Percentiles rank a stretch among this genome's conserved stretches.
These are phyloP conservation scores for Fusarium solani-melongenae DNA, from an alignment of 2,329 filamentous ascomycete species.

Conservation along the genomic window DNA sequence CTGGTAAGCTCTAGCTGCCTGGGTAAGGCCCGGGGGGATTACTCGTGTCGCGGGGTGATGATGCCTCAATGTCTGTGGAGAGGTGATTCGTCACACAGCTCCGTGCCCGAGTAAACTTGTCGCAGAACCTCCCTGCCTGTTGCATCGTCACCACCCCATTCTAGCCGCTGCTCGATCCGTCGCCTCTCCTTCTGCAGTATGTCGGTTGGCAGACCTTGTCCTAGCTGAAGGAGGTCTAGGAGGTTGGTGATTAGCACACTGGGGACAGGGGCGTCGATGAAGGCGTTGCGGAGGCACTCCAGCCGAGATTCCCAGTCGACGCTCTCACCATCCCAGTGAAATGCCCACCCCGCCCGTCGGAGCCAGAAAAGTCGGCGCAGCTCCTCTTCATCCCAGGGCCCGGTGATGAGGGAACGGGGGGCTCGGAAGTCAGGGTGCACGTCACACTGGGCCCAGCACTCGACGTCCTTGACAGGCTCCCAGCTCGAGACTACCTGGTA, in stretches of 20 bases:
- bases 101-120: constrained; percentile 32
- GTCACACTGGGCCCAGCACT: constrained; percentile 45
- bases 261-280: constrained; percentile 44
- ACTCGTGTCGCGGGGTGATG: neutral
- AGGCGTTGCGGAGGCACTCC: constrained; percentile 51
- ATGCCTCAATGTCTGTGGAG: neutral
- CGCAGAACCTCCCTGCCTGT: constrained; percentile 41
- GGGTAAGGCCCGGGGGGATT: neutral
- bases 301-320: constrained; percentile 55
- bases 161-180: constrained; percentile 42
- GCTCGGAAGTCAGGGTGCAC: constrained; percentile 54
- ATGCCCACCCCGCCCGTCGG: constrained; percentile 50
- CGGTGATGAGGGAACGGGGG: constrained; percentile 53
- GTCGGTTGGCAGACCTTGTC: constrained; percentile 45
- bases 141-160: constrained; percentile 46
- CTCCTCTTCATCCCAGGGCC: constrained; percentile 55
- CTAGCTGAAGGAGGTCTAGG: constrained; percentile 44
- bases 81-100: constrained; percentile 24
- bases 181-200: constrained; percentile 40
- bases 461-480: constrained; percentile 34
- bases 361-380: constrained; percentile 60
- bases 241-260: constrained; percentile 46
- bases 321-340: constrained; percentile 39
- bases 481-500: constrained; percentile 44
- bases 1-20: constrained; percentile 21